Percentiles rank a stretch among this genome's conserved stretches.
Conservation (phyloP, 1,284 basidiomycete genomes). For the Schizopora paradoxa region DNA sequence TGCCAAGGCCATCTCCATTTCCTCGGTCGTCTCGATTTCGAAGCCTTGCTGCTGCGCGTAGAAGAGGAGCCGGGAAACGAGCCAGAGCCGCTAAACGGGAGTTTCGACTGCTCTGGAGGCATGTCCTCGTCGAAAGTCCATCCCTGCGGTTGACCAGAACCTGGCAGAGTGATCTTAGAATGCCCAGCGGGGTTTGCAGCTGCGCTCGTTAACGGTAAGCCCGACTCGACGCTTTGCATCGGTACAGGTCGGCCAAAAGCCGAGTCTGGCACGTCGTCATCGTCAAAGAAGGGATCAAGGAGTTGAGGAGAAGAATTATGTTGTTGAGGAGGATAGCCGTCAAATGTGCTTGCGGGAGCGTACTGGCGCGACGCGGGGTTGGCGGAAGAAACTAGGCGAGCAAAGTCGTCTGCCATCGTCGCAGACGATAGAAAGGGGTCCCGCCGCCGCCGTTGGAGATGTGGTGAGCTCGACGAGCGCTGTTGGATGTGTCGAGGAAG, state of each 20-base stretch:
- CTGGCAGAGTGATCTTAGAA: slow-evolving; percentile 39
- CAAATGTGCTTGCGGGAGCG: slow-evolving; percentile 43
- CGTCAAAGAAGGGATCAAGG: slow-evolving; percentile 79
- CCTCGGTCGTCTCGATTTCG: slow-evolving; percentile 29
- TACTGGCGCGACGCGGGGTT: slow-evolving; percentile 64
- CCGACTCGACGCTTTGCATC: slow-evolving; percentile 69
- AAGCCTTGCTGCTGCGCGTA: slow-evolving; percentile 23
- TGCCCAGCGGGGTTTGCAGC: slow-evolving; percentile 59
- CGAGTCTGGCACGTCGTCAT: slow-evolving; percentile 61
- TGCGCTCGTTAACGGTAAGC: slow-evolving; percentile 50
- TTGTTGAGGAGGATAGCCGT: slow-evolving; percentile 48
- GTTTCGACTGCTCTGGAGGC: slow-evolving; percentile 36
- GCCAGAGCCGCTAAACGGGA: slow-evolving; percentile 39
- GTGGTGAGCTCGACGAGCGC: slow-evolving; percentile 1
- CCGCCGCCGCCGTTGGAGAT: too few relatives aligned
- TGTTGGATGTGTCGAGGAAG: background rate
- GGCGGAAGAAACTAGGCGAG: slow-evolving; percentile 62
- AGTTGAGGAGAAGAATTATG: slow-evolving; percentile 33
- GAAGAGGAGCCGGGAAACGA: slow-evolving; percentile 33
- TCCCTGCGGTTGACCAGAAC: slow-evolving; percentile 48
- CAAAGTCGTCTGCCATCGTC: slow-evolving; percentile 55
- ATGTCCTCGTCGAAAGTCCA: slow-evolving; percentile 69
- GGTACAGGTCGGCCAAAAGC: slow-evolving; percentile 51
- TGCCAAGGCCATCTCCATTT: slow-evolving; percentile 78
- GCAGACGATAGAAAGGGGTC: slow-evolving; percentile 7